These are phyloP conservation scores for Rhizopogon vesiculosus DNA, from an alignment of 768 basidiomycete genomes.

Conservation along the genomic window DNA sequence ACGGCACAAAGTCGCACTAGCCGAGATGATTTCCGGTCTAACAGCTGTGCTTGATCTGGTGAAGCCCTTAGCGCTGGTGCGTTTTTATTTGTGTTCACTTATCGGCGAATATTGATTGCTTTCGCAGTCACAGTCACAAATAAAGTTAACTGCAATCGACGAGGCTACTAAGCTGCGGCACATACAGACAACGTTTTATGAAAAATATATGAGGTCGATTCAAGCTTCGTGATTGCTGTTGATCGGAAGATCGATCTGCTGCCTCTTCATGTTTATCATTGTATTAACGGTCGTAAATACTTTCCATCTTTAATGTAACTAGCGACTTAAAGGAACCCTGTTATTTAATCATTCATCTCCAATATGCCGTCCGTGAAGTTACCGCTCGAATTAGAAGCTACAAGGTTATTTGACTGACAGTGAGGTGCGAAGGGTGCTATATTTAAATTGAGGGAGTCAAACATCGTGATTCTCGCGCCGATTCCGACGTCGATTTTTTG, in stretches of 20 bases:
- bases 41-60: conserved; percentile 54
- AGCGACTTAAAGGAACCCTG: background rate
- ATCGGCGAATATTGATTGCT: conserved; percentile 1
- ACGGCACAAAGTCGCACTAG: conserved; percentile 66
- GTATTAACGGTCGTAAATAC: background rate
- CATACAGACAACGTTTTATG: conserved; percentile 58
- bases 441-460: no score
- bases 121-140: conserved; percentile 34
- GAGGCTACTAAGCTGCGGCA: conserved; percentile 59
- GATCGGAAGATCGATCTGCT: background rate
- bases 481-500: no score
- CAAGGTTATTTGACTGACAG: no score
- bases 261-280: background rate
- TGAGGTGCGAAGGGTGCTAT: no score
- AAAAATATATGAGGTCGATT: conserved; percentile 61
- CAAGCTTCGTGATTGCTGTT: conserved; percentile 24
- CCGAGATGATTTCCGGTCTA: conserved; percentile 68
- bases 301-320: background rate
- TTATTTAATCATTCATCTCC: no score
- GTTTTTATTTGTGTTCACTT: conserved; percentile 19
- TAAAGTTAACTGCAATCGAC: conserved; percentile 43
- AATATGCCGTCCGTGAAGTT: no score
- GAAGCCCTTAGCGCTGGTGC: conserved; percentile 56
- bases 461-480: no score
- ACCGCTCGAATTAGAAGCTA: no score